A percentile compares a stretch with the other conserved stretches of the same genome.
These are phyloP conservation scores for Lentinula aciculospora DNA, from an alignment of 768 basidiomycete genomes.

Conservation along the genomic window DNA sequence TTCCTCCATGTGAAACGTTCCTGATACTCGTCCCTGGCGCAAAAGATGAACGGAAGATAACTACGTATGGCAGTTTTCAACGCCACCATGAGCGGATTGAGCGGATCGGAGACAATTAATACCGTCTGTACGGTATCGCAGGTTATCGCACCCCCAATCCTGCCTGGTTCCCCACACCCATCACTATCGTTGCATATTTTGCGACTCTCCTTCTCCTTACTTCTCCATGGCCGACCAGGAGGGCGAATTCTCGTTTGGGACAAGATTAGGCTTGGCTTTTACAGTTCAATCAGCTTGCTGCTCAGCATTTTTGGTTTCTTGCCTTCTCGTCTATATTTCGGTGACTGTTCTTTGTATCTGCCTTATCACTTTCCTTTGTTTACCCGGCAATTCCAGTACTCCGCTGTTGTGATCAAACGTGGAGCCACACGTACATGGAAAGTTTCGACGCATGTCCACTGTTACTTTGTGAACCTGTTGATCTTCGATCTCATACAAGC, in stretches of 20 bases:
- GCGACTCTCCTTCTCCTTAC: background rate
- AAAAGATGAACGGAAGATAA: background rate
- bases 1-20: background rate
- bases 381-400: slow-evolving; percentile 16
- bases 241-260: slow-evolving; percentile 11
- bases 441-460: slow-evolving; percentile 25
- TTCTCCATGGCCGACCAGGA: background rate
- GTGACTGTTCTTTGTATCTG: slow-evolving; percentile 12
- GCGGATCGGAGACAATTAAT: background rate
- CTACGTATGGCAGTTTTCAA: background rate
- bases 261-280: slow-evolving; percentile 23
- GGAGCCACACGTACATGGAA: slow-evolving; percentile 21
- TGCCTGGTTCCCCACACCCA: background rate
- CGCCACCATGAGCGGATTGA: background rate
- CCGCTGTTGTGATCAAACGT: slow-evolving; percentile 17
- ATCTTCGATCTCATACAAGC: slow-evolving; percentile 26
- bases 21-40: background rate
- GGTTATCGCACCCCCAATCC: background rate
- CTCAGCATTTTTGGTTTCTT: slow-evolving; percentile 22
- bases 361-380: too few relatives aligned
- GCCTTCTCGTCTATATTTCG: slow-evolving; percentile 21
- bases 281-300: slow-evolving; percentile 22
- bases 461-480: slow-evolving; percentile 26
- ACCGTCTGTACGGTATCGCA: background rate
- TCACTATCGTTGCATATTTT: background rate